phyloP scores from a whole-genome alignment of 2,329 filamentous ascomycete genomes.

The Sporothrix globosa region DNA sequence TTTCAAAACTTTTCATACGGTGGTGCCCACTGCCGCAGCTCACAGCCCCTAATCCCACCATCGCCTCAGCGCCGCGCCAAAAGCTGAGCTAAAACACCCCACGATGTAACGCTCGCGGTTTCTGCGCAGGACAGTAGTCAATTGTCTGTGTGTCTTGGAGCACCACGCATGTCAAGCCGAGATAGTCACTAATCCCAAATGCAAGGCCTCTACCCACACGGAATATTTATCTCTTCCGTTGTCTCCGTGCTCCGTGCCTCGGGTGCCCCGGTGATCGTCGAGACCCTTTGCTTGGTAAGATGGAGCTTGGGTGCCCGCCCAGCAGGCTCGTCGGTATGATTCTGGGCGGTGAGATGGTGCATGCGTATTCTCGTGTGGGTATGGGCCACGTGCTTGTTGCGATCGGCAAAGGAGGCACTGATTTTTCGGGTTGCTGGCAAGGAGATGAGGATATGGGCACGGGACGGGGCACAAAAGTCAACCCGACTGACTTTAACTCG shows the following conservation, averaged over 20 bases:
- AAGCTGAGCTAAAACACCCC: background rate
- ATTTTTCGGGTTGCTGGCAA: background rate
- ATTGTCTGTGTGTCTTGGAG: background rate
- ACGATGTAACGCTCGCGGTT: slow-evolving; percentile 22
- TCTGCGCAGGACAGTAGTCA: background rate
- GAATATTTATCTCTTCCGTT: background rate
- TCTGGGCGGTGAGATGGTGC: too few species aligned
- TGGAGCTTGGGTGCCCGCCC: background rate
- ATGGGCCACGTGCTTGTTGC: slow-evolving; percentile 11
- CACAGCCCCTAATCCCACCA: too few species aligned
- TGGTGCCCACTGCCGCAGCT: too few species aligned
- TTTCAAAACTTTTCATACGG: too few species aligned
- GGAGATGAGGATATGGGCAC: background rate
- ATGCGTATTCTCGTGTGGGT: background rate
- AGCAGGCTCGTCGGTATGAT: background rate
- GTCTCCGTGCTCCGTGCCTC: background rate
- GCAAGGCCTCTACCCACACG: too few species aligned
- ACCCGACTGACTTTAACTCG: background rate
- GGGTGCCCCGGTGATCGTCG: slow-evolving; percentile 2
- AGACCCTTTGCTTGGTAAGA: slow-evolving; percentile 6
- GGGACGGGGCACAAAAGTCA: background rate
- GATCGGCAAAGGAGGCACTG: slow-evolving; percentile 18
- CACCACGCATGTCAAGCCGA: background rate
- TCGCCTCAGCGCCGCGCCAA: background rate
- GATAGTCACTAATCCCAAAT: too few species aligned